Conservation (phyloP, 306 rosid species). For the Lablab purpureus region DNA sequence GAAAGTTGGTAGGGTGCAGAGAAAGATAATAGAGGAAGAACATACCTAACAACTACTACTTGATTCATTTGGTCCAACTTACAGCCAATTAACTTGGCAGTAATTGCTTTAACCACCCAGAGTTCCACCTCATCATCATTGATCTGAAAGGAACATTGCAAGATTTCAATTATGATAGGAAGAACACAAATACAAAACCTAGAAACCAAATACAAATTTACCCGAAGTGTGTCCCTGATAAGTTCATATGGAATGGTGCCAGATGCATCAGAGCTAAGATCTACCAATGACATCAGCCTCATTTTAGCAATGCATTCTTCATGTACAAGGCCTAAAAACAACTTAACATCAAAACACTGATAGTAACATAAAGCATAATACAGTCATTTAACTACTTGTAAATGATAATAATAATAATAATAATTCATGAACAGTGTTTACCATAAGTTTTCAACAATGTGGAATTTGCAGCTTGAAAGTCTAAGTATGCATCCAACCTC, state of each 20-base stretch:
- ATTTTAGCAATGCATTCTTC: slow-evolving; percentile 87
- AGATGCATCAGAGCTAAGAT: slow-evolving; percentile 77
- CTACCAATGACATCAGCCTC: slow-evolving; percentile 89
- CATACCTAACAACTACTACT: slow-evolving; percentile 83
- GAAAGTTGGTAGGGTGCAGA: neutral
- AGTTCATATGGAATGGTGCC: slow-evolving; percentile 79
- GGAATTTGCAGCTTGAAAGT: slow-evolving; percentile 80
- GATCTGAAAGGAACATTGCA: slow-evolving; percentile 59
- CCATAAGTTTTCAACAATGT: slow-evolving; percentile 72
- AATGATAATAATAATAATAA: slow-evolving; percentile 29
- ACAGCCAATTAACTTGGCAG: slow-evolving; percentile 85
- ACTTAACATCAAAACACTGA: neutral
- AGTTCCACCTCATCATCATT: slow-evolving; percentile 85
- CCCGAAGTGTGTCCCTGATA: slow-evolving; percentile 83
- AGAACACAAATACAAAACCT: slow-evolving; percentile 6
- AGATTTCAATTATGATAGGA: slow-evolving; percentile 12
- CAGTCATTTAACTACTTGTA: neutral
- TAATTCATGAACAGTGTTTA: slow-evolving; percentile 43
- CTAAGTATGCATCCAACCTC: slow-evolving; percentile 89
- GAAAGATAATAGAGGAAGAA: slow-evolving; percentile 1
- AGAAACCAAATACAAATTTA: slow-evolving; percentile 48
- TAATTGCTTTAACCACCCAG: slow-evolving; percentile 91
- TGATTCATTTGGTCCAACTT: slow-evolving; percentile 98
- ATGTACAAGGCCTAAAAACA: slow-evolving; percentile 76
- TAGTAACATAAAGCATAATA: neutral